A percentile compares a stretch with the other conserved stretches of the same genome.
Conservation (phyloP, 768 basidiomycete genomes). For the Myochromella boudieri region DNA sequence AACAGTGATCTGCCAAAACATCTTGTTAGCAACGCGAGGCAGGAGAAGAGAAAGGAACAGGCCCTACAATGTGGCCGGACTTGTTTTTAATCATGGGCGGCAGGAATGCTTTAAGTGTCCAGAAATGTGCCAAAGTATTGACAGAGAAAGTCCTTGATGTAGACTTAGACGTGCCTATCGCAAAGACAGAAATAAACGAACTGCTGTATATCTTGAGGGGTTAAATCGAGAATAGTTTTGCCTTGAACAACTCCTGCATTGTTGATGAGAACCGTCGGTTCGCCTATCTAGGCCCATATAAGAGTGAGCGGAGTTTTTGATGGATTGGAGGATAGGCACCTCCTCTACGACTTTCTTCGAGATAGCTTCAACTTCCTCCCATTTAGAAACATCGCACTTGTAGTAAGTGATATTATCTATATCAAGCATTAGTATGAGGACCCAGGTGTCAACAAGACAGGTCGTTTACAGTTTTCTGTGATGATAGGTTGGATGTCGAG, state of each 20-base stretch:
- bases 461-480: slow-evolving; percentile 68
- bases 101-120: slow-evolving; percentile 90
- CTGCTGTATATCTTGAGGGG: slow-evolving; percentile 78
- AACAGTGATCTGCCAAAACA: slow-evolving; percentile 60
- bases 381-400: slow-evolving; percentile 89
- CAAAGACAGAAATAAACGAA: slow-evolving; percentile 27
- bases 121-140: slow-evolving; percentile 88
- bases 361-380: slow-evolving; percentile 77
- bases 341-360: slow-evolving; percentile 77
- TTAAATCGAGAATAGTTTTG: slow-evolving; percentile 79
- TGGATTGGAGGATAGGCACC: slow-evolving; percentile 38
- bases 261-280: slow-evolving; percentile 89
- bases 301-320: slow-evolving; percentile 1
- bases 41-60: background rate
- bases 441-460: background rate
- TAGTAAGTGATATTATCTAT: slow-evolving; percentile 82
- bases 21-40: slow-evolving; percentile 11
- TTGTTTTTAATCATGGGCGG: slow-evolving; percentile 81
- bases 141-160: slow-evolving; percentile 77
- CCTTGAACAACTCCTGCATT: slow-evolving; percentile 95
- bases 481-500: slow-evolving; percentile 80
- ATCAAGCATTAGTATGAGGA: background rate
- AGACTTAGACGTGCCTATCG: slow-evolving; percentile 2
- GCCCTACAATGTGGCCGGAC: slow-evolving; percentile 79
- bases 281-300: slow-evolving; percentile 58